phyloP scores from a whole-genome alignment of 768 basidiomycete species.

The Daedaleopsis sinensis region DNA sequence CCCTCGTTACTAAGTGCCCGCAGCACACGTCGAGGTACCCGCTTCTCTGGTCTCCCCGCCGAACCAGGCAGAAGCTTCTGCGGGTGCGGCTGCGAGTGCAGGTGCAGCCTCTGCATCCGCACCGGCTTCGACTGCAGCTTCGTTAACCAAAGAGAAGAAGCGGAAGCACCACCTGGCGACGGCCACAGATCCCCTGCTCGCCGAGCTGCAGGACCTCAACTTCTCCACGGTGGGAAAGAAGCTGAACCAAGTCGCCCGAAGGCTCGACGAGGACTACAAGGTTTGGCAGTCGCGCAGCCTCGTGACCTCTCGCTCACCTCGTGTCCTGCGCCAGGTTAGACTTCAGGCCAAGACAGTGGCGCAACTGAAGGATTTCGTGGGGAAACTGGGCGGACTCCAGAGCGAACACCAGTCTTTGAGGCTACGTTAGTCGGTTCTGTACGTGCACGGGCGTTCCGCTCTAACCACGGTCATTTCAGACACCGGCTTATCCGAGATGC shows the following conservation, averaged over 20 bases:
- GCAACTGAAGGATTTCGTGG: conserved; percentile 93
- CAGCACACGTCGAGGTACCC: conserved; percentile 84
- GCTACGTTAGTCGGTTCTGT: conserved; percentile 67
- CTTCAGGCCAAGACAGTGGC: conserved; percentile 89
- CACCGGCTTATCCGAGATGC: conserved; percentile 90
- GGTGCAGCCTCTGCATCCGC: conserved; percentile 41
- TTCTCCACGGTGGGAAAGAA: conserved; percentile 87
- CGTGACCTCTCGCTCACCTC: not conserved
- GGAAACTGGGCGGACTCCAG: conserved; percentile 90
- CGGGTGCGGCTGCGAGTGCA: conserved; percentile 21
- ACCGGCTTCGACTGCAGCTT: conserved; percentile 42
- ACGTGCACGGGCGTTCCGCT: conserved; percentile 5
- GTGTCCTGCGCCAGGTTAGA: conserved; percentile 54
- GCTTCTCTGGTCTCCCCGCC: conserved; percentile 64
- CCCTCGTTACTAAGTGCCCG: conserved; percentile 11
- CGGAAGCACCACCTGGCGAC: conserved; percentile 89
- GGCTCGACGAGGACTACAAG: conserved; percentile 93
- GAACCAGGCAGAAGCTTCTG: conserved; percentile 30
- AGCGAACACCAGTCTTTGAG: conserved; percentile 87
- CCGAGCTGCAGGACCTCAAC: conserved; percentile 87
- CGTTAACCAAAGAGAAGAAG: conserved; percentile 76
- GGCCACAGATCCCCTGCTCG: conserved; percentile 76
- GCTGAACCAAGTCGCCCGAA: conserved; percentile 78
- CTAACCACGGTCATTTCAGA: conserved; percentile 50
- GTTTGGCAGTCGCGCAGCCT: conserved; percentile 36